Base-by-base conservation (phyloP, 768 basidiomycete species). In the Calocera cornea region DNA sequence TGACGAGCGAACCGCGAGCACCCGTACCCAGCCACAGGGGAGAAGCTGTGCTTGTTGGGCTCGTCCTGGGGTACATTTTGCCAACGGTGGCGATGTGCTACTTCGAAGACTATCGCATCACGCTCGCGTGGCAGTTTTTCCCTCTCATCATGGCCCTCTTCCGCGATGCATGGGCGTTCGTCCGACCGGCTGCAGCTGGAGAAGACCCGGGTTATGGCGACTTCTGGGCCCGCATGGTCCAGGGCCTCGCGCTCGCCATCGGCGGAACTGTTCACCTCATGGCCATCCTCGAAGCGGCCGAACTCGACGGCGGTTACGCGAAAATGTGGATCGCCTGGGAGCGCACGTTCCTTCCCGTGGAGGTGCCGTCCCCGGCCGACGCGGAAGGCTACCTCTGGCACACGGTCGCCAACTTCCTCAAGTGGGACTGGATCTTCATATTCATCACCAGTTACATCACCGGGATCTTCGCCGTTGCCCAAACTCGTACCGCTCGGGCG, bases 371-470 rank as follows among this genome's bases (percentile, higher is more conserved):
- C 27, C 24, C 54, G 27, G 14, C 10, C 24, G 31, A 33, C 31
- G 27, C 54, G 7, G 27, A 60, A 60, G 54, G 54, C 54, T 33
- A 60, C 54, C 54, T 60, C 54, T 60, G 54, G 54, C 54, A 29
- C 54, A 29, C 54, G 31, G 14, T 60, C 10, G 54, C 54, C 54
- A 60, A 60, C 54, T 60, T 60, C 54, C 54, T 60, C 27, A 60
- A 60, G 22, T 60, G 54, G 54, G 31, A 60, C 31, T 60, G 54
- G 54, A 60, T 60, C 11, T 60, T 60, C 54, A 60, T 60, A 11
- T 60, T 27, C 27, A 10, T 14, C 54, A 29, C 27, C 11, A 60
- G 14, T 5, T 60, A 33, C 16, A 27, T 33, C 31, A 27, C 54
- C 10, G 54, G 14, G 54, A 5, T 60, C 27, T 10, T 27, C 31